Evolutionary conservation across 2,329 filamentous ascomycete genomes (phyloP), one percentile per base, ranked within the genome.

Genomic region (Alternaria sp.): DNA sequence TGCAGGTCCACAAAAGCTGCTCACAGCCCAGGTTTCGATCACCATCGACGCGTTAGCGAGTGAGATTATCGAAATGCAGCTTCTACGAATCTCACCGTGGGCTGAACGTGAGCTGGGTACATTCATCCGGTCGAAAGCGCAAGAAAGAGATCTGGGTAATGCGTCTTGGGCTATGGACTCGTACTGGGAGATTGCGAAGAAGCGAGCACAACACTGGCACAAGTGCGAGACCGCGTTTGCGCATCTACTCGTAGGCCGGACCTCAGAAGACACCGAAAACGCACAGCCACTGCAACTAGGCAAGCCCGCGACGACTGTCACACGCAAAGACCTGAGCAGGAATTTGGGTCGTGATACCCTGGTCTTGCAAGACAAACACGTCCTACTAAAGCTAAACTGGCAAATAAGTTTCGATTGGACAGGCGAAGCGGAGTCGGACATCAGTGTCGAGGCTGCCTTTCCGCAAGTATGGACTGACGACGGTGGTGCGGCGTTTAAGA

Each of bases 351-450:
- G 75, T 18, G 26, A 75, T 14, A 58, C 68, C 3, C 69, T 70
- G 56, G 72, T 55, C 66, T 69, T 80, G 58, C 78, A 53, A 75
- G 76, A 80, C 1, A 73, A 76, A 1, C 64, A 80, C 10, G 81
- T 85, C 3, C 75, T 82, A 11, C 59, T 89, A 5, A 84, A 87
- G 25, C 79, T 92, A 2, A 82, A 84, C 60, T 93, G 90, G 90
- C 82, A 78, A 50, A 88, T 91, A 46, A 78, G 79, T 2, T 91
- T 92, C 71, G 90, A 92, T 76, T 92, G 90, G 90, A 90, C 89
- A 0, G 90, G 90, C 6, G 90, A 92, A 73, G 90, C 88, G 5
- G 85, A 86, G 71, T 91, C 86, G 68, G 82, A 82, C 47, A 78
- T 92, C 15, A 80, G 80, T 5, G 81, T 89, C 11, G 75, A 87